These are phyloP conservation scores for Aschersonia sp. DNA, from an alignment of 2,329 filamentous ascomycete genomes.

Conservation along the genomic window DNA sequence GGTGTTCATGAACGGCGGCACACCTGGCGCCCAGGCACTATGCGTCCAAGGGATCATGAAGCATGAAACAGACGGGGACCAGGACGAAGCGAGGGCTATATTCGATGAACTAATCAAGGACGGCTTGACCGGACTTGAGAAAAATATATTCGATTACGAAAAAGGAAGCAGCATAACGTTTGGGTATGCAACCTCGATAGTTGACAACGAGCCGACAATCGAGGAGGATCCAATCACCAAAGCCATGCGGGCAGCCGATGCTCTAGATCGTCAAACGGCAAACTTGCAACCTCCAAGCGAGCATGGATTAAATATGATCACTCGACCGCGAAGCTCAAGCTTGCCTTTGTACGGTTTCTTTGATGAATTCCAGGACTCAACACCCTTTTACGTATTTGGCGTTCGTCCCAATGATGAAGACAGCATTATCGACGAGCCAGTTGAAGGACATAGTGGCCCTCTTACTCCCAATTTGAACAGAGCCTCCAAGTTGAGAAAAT, in stretches of 20 bases:
- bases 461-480: constrained; percentile 12
- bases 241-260: constrained; percentile 46
- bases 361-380: constrained; percentile 26
- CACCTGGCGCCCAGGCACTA: constrained; percentile 34
- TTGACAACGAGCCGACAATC: constrained; percentile 25
- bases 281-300: constrained; percentile 34
- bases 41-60: constrained; percentile 41
- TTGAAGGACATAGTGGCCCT: constrained; percentile 6
- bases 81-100: constrained; percentile 31
- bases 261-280: constrained; percentile 39
- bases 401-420: constrained; percentile 12
- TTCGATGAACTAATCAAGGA: constrained; percentile 36
- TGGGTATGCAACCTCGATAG: background rate
- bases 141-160: constrained; percentile 8
- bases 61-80: constrained; percentile 33
- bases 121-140: constrained; percentile 26
- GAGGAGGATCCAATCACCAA: constrained; percentile 33
- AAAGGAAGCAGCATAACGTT: constrained; percentile 3
- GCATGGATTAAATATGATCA: constrained; percentile 27
- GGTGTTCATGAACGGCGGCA: constrained; percentile 47
- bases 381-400: constrained; percentile 35
- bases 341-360: constrained; percentile 30
- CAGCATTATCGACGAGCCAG: constrained; percentile 6
- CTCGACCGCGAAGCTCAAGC: constrained; percentile 32
- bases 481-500: constrained; percentile 9